Conservation (phyloP, 768 basidiomycete genomes). For the Xerocomellus chrysenteron region DNA sequence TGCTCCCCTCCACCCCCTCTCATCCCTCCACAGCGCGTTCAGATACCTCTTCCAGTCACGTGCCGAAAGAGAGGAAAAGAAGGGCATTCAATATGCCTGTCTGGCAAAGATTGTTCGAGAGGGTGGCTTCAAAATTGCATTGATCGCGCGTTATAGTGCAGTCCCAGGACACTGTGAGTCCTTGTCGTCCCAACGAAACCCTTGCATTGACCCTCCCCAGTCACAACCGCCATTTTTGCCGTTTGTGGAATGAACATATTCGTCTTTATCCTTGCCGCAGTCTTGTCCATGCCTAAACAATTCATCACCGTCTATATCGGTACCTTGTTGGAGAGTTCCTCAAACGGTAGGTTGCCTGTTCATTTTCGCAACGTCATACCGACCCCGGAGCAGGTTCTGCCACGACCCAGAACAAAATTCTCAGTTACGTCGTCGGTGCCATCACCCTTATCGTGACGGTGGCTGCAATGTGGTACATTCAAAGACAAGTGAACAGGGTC, state of each 20-base stretch:
- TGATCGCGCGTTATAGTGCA: conserved; percentile 74
- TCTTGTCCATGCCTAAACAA: conserved; percentile 87
- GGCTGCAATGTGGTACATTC: conserved; percentile 83
- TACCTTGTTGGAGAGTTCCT: conserved; percentile 60
- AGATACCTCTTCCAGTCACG: conserved; percentile 73
- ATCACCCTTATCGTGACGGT: conserved; percentile 72
- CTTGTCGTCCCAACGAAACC: not conserved
- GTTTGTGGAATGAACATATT: conserved; percentile 86
- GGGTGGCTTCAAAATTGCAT: conserved; percentile 83
- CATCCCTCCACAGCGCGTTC: conserved; percentile 59
- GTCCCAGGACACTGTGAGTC: conserved; percentile 83
- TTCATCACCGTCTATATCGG: conserved; percentile 91
- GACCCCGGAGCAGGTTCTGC: conserved; percentile 17
- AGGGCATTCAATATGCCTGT: conserved; percentile 58
- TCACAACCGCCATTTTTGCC: conserved; percentile 85
- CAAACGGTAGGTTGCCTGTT: conserved; percentile 26
- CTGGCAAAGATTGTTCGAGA: conserved; percentile 72
- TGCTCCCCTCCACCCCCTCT: conserved; percentile 3
- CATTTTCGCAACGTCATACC: not conserved
- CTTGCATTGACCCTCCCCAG: conserved; percentile 36
- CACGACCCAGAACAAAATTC: conserved; percentile 52
- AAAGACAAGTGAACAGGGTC: conserved; percentile 62
- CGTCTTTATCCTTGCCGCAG: conserved; percentile 74
- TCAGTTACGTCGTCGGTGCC: conserved; percentile 67
- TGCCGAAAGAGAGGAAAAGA: conserved; percentile 70